Base-by-base conservation (phyloP, 2,329 filamentous ascomycete species). In the Onygenales sp. region DNA sequence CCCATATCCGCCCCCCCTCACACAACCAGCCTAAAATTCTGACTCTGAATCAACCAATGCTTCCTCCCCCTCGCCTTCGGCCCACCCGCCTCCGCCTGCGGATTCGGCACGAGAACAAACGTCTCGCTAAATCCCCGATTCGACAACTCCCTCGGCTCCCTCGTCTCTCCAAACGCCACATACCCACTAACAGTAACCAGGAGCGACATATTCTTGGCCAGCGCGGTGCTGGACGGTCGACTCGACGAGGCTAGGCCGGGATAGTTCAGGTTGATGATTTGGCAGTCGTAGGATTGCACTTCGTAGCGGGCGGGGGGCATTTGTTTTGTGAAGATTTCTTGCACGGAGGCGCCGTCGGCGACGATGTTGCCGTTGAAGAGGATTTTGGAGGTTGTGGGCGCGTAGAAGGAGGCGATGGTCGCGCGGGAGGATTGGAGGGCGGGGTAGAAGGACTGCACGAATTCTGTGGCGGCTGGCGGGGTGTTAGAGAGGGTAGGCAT, bases 41-140 rank as follows among this genome's bases (percentile, higher is more conserved):
- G 86, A 57, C 82, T 87, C 64, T 83, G 77, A 60, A 89, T 80
- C 54, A 89, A 69, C 78, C 83, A 87, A 60, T 76, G 75, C 64
- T 77, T 79, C 51, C 76, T 62, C 1, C 76, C 76, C 55, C 78
- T 77, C 2, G 79, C 76, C 58, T 80, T 82, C 53, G 72, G 72
- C 4, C 71, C 74, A 59, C 78, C 73, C 0, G 70, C 58, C 5
- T 69, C 82, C 79, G 70, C 57, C 9, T 63, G 60, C 13, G 66
- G 62, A 55, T 89, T 88, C 7, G 90, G 89, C 39, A 92, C 86
- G 52, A 95, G 75, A 27, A 94, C 80, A 66, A 95, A 85, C 0
- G 80, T 85, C 68, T 95, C 90, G 63, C 83, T 86, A 67, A 95
- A 95, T 38, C 81, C 82, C 60, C 82, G 82, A 67, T 82, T 78